Percentiles rank a stretch among this genome's conserved stretches.
Evolutionary conservation across 2,329 filamentous ascomycete species (phyloP).

Genomic region (Fusarium oligoseptatum): DNA sequence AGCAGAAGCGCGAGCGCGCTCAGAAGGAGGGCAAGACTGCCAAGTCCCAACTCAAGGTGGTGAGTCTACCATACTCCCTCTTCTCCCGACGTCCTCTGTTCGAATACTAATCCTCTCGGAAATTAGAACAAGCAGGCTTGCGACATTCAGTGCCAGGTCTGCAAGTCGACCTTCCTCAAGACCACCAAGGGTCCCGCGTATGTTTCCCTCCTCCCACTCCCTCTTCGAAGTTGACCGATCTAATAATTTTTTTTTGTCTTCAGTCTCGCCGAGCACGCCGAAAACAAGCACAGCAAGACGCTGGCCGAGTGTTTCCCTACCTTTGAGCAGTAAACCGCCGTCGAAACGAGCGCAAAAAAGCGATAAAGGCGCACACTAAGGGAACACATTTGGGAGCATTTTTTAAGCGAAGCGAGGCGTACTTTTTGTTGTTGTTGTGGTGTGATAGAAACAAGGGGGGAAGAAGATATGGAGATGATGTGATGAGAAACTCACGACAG

Average conservation of each 20-base stretch:
- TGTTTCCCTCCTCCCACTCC: conserved; percentile 46
- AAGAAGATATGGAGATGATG: conserved; percentile 14
- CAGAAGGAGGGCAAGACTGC: conserved; percentile 69
- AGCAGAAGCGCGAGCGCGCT: conserved; percentile 80
- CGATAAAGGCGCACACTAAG: not conserved
- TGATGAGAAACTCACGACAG: conserved; percentile 32
- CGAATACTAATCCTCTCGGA: conserved; percentile 28
- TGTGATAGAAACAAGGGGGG: conserved; percentile 22
- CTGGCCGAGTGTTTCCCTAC: conserved; percentile 78
- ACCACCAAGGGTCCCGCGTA: conserved; percentile 80
- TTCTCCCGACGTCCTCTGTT: not conserved
- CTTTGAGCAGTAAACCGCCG: conserved; percentile 47
- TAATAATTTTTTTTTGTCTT: conserved; percentile 17
- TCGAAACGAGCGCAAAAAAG: not conserved
- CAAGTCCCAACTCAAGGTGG: conserved; percentile 78
- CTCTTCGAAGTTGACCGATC: conserved; percentile 4
- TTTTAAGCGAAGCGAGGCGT: conserved; percentile 40
- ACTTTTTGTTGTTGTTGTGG: conserved; percentile 26
- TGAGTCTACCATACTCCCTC: conserved; percentile 55
- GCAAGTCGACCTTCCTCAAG: conserved; percentile 84
- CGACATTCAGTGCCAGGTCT: conserved; percentile 81
- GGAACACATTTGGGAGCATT: conserved; percentile 25
- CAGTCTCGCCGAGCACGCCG: conserved; percentile 77
- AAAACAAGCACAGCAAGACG: conserved; percentile 82
- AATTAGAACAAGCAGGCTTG: conserved; percentile 78